Evolutionary conservation across 768 basidiomycete genomes (phyloP), one percentile per base, ranked within the genome.

Genomic region (Tulasnella sp.): DNA sequence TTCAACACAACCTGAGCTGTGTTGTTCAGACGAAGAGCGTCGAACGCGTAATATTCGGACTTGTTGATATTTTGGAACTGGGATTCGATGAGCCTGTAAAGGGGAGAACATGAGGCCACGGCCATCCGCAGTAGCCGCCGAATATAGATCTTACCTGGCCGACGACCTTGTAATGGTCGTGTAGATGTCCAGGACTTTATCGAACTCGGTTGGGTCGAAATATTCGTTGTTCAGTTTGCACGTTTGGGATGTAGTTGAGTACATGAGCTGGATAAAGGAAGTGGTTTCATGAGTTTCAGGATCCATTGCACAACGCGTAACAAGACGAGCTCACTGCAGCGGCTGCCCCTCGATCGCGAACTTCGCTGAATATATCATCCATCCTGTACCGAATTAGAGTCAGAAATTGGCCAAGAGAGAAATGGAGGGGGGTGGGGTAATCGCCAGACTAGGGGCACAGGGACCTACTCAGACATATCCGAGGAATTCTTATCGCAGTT

Each of bases 401-500:
- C 25, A 45, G 40, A 58, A 67, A 76, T 36, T 70, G 39, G 67
- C 29, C 40, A 25, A 58, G 42, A 42, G 49, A 31, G 40, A 40
- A 40, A 15, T 15, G 12, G 8, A n/a, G n/a, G n/a, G n/a, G n/a
- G n/a, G n/a, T n/a, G n/a, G n/a, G n/a, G n/a, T n/a, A n/a, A n/a
- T n/a, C n/a, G n/a, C n/a, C n/a, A n/a, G n/a, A n/a, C n/a, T n/a
- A n/a, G 22, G 17, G 34, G 15, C 34, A 68, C 67, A 42, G 67
- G 39, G 39, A 76, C 74, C 4, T 39, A 67, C 72, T 85, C 81
- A 1, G 89, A 89, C 3, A 88, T 85, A 77, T 87, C 84, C 19
- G 93, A 93, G 22, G 90, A 86, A 82, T 96, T 95, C 75, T 81
- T 80, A 80, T 96, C 94, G 82, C 95, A 97, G 3, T 89, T 87